phyloP scores from a whole-genome alignment of 2,329 filamentous ascomycete species.

The Cladosporium sp. region DNA sequence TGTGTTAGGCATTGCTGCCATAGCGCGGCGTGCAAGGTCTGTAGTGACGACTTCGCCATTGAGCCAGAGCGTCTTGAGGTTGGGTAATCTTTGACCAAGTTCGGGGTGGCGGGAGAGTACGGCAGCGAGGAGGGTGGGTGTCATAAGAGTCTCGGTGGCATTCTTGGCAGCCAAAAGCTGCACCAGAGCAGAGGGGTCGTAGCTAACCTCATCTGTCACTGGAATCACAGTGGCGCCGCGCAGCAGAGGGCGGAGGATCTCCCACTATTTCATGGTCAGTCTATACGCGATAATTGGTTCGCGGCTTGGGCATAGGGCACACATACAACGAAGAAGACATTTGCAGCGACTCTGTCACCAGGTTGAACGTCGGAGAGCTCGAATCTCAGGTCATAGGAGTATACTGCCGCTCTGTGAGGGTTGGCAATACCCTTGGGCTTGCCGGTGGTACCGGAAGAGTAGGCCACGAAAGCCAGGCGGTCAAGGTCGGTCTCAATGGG shows the following conservation, averaged over 20 bases:
- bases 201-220: slow-evolving; percentile 71
- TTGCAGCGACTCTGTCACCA: slow-evolving; percentile 77
- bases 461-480: slow-evolving; percentile 72
- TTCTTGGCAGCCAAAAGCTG: slow-evolving; percentile 62
- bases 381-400: slow-evolving; percentile 71
- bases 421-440: slow-evolving; percentile 80
- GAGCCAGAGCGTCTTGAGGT: slow-evolving; percentile 69
- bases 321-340: slow-evolving; percentile 68
- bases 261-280: slow-evolving; percentile 49
- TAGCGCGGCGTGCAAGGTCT: slow-evolving; percentile 65
- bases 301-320: background rate
- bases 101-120: slow-evolving; percentile 63
- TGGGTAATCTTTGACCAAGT: slow-evolving; percentile 59
- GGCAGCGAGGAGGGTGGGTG: slow-evolving; percentile 71
- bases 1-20: slow-evolving; percentile 63
- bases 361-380: slow-evolving; percentile 63
- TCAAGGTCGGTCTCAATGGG: slow-evolving; percentile 67
- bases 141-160: slow-evolving; percentile 80
- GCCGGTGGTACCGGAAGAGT: slow-evolving; percentile 73
- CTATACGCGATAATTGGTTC: background rate
- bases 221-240: slow-evolving; percentile 72
- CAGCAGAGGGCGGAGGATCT: slow-evolving; percentile 71
- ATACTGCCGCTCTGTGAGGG: slow-evolving; percentile 67
- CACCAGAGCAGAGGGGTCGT: slow-evolving; percentile 70
- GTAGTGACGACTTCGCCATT: slow-evolving; percentile 81